phyloP scores from a whole-genome alignment of 2,329 filamentous ascomycete species.

The Diaporthe longicolla region DNA sequence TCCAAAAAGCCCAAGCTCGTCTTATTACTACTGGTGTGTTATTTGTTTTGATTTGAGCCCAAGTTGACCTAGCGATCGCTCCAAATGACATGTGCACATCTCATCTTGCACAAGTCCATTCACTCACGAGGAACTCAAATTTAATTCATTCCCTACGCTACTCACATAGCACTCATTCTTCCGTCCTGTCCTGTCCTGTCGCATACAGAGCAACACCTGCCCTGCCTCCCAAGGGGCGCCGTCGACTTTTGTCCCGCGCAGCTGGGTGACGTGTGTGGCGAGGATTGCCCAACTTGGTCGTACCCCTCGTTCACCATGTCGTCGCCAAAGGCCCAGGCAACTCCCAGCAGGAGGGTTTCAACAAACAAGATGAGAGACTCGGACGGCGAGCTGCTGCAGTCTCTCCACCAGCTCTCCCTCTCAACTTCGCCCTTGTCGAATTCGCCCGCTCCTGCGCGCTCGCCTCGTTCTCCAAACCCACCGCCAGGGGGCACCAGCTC shows the following conservation, averaged over 20 bases:
- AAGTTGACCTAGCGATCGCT: constrained; percentile 27
- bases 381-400: constrained; percentile 55
- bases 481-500: constrained; percentile 43
- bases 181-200: constrained; percentile 13
- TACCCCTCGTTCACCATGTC: constrained; percentile 36
- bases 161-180: neutral
- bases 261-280: constrained; percentile 26
- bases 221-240: constrained; percentile 20
- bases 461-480: constrained; percentile 43
- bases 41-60: constrained; percentile 35
- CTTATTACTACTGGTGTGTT: constrained; percentile 24
- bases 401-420: constrained; percentile 62
- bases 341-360: constrained; percentile 42
- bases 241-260: constrained; percentile 3
- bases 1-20: constrained; percentile 14
- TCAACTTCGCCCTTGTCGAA: constrained; percentile 49
- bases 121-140: constrained; percentile 7
- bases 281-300: constrained; percentile 6
- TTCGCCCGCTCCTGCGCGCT: constrained; percentile 44
- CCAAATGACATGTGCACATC: constrained; percentile 18
- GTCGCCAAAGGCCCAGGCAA: constrained; percentile 41
- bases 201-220: neutral
- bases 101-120: constrained; percentile 17
- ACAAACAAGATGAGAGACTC: constrained; percentile 31
- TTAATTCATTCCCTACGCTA: neutral